Percentiles rank a stretch among this genome's conserved stretches.
These are phyloP conservation scores for Bipolaris cookei DNA, from an alignment of 2,329 filamentous ascomycete genomes.

Conservation along the genomic window DNA sequence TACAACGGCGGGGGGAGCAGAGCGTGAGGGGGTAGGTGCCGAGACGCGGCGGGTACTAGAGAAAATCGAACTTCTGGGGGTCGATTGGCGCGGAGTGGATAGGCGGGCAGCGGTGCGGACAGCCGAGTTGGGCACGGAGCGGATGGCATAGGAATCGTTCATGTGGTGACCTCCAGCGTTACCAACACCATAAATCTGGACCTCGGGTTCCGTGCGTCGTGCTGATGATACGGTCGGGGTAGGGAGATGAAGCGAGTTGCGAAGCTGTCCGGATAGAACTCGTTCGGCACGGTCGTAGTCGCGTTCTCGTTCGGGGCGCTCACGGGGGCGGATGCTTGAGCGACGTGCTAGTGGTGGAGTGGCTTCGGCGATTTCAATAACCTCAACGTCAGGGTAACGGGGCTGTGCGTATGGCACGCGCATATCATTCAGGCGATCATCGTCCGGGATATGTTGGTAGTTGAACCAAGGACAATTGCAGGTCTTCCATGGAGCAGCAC, in stretches of 20 bases:
- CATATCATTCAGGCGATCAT: constrained; percentile 57
- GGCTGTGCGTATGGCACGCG: constrained; percentile 39
- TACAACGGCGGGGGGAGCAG: constrained; percentile 16
- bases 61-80: constrained; percentile 33
- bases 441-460: constrained; percentile 58
- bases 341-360: constrained; percentile 35
- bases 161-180: constrained; percentile 65
- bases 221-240: constrained; percentile 31
- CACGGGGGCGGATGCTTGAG: constrained; percentile 35
- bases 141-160: constrained; percentile 58
- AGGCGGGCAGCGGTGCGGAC: constrained; percentile 36
- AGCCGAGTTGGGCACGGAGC: constrained; percentile 37
- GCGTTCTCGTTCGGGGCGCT: constrained; percentile 42
- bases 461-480: constrained; percentile 86
- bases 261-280: constrained; percentile 59
- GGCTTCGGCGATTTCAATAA: constrained; percentile 38
- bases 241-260: constrained; percentile 51
- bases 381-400: constrained; percentile 37
- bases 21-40: constrained; percentile 12
- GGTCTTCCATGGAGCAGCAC: constrained; percentile 79
- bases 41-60: constrained; percentile 35
- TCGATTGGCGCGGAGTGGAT: constrained; percentile 27
- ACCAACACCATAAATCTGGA: constrained; percentile 57
- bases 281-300: constrained; percentile 57
- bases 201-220: constrained; percentile 50